Conservation (phyloP, 345 rosid species). For the Corchorus capsularis region DNA sequence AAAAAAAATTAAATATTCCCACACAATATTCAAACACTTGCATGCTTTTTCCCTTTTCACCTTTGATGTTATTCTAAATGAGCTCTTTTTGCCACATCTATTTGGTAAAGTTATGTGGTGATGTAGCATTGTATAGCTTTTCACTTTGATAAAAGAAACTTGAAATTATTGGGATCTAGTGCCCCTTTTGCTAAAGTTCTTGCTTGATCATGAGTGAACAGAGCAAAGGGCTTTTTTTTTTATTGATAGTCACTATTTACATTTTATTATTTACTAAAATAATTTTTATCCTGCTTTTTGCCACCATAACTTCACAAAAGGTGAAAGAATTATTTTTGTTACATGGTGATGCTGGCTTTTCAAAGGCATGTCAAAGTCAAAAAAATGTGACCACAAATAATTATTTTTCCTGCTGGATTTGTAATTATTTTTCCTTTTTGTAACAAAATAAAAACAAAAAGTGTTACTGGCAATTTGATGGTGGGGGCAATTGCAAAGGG, state of each 20-base stretch:
- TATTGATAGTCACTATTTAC: no score
- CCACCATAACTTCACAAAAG: no score
- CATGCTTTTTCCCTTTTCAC: neutral
- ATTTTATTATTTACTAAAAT: no score
- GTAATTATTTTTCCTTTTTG: no score
- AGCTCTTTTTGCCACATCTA: neutral
- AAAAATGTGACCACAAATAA: neutral
- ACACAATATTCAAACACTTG: neutral
- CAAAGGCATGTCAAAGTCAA: neutral
- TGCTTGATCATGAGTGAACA: neutral
- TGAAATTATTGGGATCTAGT: slow-evolving; percentile 6
- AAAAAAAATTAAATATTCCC: no score
- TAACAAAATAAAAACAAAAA: neutral
- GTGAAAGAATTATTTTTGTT: neutral
- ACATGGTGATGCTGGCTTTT: neutral
- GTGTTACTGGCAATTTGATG: no score
- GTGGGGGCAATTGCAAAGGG: no score
- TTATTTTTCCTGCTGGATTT: no score
- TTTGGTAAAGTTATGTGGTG: neutral
- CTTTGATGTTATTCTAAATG: neutral
- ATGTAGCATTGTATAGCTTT: neutral
- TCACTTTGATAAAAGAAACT: neutral
- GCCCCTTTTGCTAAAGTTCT: neutral
- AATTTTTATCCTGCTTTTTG: no score
- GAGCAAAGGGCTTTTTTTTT: neutral